Conservation (phyloP, 75 land plant species). For the Cupressus sempervirens region DNA sequence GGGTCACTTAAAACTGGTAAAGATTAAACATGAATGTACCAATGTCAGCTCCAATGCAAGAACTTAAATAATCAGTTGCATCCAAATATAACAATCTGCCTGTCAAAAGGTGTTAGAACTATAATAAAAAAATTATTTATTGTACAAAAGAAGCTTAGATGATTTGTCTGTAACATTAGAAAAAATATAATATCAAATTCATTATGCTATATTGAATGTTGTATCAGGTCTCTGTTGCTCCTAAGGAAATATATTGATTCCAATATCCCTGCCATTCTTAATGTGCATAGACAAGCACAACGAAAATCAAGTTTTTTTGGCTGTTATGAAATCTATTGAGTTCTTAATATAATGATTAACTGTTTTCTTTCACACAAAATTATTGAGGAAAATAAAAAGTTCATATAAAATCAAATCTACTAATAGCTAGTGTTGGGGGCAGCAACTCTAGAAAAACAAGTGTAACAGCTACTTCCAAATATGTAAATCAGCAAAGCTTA, state of each 20-base stretch:
- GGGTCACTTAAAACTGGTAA: conserved; percentile 81
- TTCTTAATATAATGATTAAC: background rate
- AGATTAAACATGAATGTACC: conserved; percentile 5
- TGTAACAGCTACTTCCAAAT: background rate
- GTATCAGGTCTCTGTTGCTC: background rate
- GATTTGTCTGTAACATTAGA: background rate
- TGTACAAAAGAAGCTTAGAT: background rate
- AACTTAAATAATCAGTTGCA: background rate
- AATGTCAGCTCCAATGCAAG: conserved; percentile 1
- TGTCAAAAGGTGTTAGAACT: background rate
- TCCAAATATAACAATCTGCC: background rate
- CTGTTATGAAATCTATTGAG: background rate
- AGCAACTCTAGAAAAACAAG: background rate
- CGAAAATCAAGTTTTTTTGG: background rate
- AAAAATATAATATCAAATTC: background rate
- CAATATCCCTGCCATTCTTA: background rate
- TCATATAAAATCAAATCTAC: background rate
- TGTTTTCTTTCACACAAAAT: background rate
- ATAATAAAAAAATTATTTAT: background rate
- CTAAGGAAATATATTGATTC: background rate
- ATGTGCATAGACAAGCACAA: background rate
- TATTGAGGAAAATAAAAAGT: background rate
- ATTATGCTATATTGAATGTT: background rate
- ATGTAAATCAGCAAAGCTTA: background rate
- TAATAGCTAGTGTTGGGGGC: background rate